Base-by-base conservation (phyloP, 1,284 basidiomycete genomes). In the Apiotrichum laibachii region DNA sequence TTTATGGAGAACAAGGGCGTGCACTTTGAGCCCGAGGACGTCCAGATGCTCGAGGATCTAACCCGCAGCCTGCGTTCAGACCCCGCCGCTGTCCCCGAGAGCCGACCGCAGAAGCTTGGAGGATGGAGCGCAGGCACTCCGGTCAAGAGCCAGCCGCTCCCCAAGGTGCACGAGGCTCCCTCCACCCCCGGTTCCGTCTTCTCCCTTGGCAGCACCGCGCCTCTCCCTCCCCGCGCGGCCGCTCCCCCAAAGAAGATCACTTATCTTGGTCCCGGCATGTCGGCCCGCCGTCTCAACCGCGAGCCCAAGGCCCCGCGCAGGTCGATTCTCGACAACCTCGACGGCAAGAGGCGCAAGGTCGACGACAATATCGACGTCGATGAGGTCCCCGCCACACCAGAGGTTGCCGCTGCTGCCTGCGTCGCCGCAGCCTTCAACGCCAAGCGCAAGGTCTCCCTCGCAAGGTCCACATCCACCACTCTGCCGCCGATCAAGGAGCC, bases 241-340 rank as follows among this genome's bases (percentile, higher is more conserved):
- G 39, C 26, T 31, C 26, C 48, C 33, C 35, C 21, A n/a, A 52
- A 51, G 50, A 53, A 60, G 34, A 49, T 64, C 22, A 62, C 58
- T 10, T 75, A 75, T 55, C 65, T 75, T 1, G 73, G 73, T 13
- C 72, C 73, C 0, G 73, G 73, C 42, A 73, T 75, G 65, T 72
- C 71, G 31, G 66, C 70, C 1, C 61, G 66, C 18, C 63, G 68
- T 26, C 64, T 68, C 63, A 62, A 64, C 40, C 59, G 56, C 42
- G 56, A 61, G 44, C 55, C 57, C 42, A 37, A 34, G 7, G 37
- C 34, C 21, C 52, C 44, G 1, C 40, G 63, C 47, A 65, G 65
- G 56, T 64, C 69, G 8, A 52, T 71, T 12, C 65, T 69, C 47
- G 50, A 47, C 34, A 57, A 49, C 15, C 59, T 61, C 48, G 60